Percentiles rank a stretch among this genome's conserved stretches.
phyloP scores from a whole-genome alignment of 2,329 filamentous ascomycete genomes.

The Xylariaceae sp. region DNA sequence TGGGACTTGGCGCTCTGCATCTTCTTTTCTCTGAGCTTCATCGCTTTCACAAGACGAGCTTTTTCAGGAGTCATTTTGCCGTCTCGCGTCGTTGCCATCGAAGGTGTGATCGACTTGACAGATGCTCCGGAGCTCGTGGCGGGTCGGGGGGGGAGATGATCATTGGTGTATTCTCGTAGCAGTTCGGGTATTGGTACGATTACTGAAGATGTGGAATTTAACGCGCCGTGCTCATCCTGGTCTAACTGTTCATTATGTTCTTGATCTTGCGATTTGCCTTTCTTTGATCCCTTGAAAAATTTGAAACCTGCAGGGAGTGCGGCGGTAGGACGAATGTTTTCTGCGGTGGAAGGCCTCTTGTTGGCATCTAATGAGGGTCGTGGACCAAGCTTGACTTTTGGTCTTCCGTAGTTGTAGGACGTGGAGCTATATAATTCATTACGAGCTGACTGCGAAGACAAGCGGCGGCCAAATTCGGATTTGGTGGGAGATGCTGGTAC shows the following conservation, averaged over 20 bases:
- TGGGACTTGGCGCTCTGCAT: constrained; percentile 43
- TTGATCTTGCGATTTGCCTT: constrained; percentile 48
- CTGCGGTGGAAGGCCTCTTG: constrained; percentile 66
- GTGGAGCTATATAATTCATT: constrained; percentile 57
- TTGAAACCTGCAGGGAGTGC: constrained; percentile 83
- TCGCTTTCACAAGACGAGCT: constrained; percentile 88
- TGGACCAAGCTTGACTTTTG: constrained; percentile 88
- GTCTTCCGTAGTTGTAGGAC: constrained; percentile 63
- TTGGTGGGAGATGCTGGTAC: constrained; percentile 53
- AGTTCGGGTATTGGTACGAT: constrained; percentile 45
- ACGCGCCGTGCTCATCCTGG: constrained; percentile 45
- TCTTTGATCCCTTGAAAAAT: constrained; percentile 64
- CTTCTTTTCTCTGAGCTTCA: constrained; percentile 84
- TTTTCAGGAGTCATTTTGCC: constrained; percentile 82
- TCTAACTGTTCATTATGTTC: constrained; percentile 37
- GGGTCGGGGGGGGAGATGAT: constrained; percentile 47
- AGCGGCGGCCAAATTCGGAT: constrained; percentile 49
- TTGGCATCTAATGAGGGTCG: constrained; percentile 74
- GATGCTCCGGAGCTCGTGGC: constrained; percentile 54
- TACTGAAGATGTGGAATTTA: constrained; percentile 46
- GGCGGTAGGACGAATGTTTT: constrained; percentile 72
- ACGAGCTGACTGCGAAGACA: constrained; percentile 59
- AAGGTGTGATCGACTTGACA: constrained; percentile 49
- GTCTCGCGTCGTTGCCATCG: constrained; percentile 49
- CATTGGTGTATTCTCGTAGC: constrained; percentile 39